Evolutionary conservation across 2,329 filamentous ascomycete species (phyloP).

Genomic region (Fusarium sp.): DNA sequence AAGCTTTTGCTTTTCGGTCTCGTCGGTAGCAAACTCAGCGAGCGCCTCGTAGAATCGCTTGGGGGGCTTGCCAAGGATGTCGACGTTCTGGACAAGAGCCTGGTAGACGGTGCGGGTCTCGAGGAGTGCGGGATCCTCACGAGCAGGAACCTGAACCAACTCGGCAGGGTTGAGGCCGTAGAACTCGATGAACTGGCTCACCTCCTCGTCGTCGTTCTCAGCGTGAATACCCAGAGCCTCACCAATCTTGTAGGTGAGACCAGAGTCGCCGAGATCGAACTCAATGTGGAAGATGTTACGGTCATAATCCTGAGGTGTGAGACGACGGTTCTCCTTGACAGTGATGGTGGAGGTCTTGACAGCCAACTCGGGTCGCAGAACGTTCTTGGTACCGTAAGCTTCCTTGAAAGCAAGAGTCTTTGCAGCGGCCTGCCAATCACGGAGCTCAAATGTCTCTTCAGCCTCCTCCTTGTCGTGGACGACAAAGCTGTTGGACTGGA

Average conservation of each 20-base stretch:
- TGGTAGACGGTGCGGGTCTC: constrained; percentile 96
- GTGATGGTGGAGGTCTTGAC: constrained; percentile 88
- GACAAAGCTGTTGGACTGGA: constrained; percentile 85
- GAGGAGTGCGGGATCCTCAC: constrained; percentile 78
- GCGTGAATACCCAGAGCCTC: constrained; percentile 97
- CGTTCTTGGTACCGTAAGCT: constrained; percentile 80
- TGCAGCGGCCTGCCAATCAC: constrained; percentile 84
- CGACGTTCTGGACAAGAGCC: constrained; percentile 89
- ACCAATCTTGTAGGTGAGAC: constrained; percentile 95
- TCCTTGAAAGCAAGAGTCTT: constrained; percentile 95
- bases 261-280: constrained; percentile 92
- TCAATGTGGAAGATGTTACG: constrained; percentile 99
- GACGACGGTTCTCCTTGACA: constrained; percentile 94
- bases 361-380: constrained; percentile 85
- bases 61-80: constrained; percentile 95
- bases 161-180: constrained; percentile 87
- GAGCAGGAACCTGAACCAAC: constrained; percentile 90
- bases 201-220: constrained; percentile 85
- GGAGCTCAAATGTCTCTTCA: constrained; percentile 74
- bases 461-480: constrained; percentile 80
- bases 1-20: constrained; percentile 84
- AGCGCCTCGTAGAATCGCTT: constrained; percentile 98
- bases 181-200: constrained; percentile 87
- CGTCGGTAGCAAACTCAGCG: constrained; percentile 85
- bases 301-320: constrained; percentile 90